Conservation (phyloP, 306 rosid species). For the Trichosanthes cucumerina region DNA sequence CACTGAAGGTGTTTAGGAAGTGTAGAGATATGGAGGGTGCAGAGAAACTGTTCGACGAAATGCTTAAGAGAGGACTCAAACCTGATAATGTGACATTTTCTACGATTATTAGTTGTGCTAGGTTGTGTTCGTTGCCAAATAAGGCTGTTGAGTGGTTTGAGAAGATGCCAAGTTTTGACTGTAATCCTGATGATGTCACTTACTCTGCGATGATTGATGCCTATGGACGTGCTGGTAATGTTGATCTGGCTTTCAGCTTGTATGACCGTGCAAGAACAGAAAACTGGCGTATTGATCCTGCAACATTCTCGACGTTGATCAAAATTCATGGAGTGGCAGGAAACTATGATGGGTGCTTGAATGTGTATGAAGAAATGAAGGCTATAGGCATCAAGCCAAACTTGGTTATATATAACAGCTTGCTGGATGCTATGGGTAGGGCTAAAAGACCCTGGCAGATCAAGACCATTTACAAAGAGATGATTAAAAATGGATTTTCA, state of each 20-base stretch:
- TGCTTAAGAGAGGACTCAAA: constrained; percentile 53
- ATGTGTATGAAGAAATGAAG: constrained; percentile 79
- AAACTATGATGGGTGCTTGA: constrained; percentile 67
- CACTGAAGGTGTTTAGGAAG: constrained; percentile 48
- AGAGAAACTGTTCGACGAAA: constrained; percentile 71
- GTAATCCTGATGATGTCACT: constrained; percentile 50
- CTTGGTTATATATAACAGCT: constrained; percentile 42
- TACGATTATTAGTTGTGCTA: constrained; percentile 62
- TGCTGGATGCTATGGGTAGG: constrained; percentile 64
- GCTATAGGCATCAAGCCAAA: constrained; percentile 54
- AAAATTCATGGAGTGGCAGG: constrained; percentile 54
- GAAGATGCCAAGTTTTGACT: constrained; percentile 50
- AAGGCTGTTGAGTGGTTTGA: constrained; percentile 83
- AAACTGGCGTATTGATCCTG: constrained; percentile 58
- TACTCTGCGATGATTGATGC: constrained; percentile 56
- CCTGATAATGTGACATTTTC: constrained; percentile 70
- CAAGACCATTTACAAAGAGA: constrained; percentile 59
- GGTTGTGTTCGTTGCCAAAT: constrained; percentile 29
- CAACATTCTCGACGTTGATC: constrained; percentile 54
- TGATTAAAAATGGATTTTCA: constrained; percentile 39
- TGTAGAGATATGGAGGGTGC: constrained; percentile 48
- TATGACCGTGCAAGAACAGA: constrained; percentile 62
- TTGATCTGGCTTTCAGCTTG: constrained; percentile 57
- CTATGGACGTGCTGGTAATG: constrained; percentile 64
- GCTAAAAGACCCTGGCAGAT: constrained; percentile 69